Base-by-base conservation (phyloP, 495 filamentous ascomycete species). In the Oidiodendron maius region DNA sequence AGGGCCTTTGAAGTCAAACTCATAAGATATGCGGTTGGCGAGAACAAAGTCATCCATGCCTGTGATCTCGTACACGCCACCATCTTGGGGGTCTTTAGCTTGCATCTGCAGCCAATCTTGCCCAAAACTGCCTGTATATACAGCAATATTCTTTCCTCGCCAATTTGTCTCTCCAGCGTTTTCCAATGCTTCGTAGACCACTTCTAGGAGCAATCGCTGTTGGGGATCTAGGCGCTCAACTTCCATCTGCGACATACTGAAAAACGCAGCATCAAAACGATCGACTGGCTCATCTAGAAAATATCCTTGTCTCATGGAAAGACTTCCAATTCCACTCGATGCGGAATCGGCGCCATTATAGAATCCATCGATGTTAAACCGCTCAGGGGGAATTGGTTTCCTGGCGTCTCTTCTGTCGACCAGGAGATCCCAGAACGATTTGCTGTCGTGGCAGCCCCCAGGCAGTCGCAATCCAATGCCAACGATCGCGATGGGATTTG, bases 261-360 rank as follows among this genome's bases (percentile, higher is more conserved):
- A 84, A 50, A 84, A 77, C 11, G 63, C 49, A 0, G 78, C 65
- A 51, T 84, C 81, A 44, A 84, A 82, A n/a, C n/a, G n/a, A 12
- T 63, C 66, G 15, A 74, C 52, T 52, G 81, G 69, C 20, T 76
- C 69, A 2, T 74, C 61, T 3, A 83, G 56, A 52, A 69, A 70
- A 37, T 73, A 64, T 3, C 64, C 69, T 2, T 63, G 58, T 24
- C 64, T 58, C 0, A 70, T 66, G 1, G 44, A 51, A 3, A 59
- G 24, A 42, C 2, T 15, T 16, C 47, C 41, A 1, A 23, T 11
- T 24, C 25, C 41, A 6, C 23, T 25, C 6, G 17, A 3, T 32
- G n/a, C n/a, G n/a, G n/a, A n/a, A n/a, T n/a, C n/a, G n/a, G n/a
- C n/a, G n/a, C n/a, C n/a, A n/a, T 48, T 57, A 36, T 62, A 52